phyloP scores from a whole-genome alignment of 1,284 basidiomycete genomes.

The Apiotrichum siamense region DNA sequence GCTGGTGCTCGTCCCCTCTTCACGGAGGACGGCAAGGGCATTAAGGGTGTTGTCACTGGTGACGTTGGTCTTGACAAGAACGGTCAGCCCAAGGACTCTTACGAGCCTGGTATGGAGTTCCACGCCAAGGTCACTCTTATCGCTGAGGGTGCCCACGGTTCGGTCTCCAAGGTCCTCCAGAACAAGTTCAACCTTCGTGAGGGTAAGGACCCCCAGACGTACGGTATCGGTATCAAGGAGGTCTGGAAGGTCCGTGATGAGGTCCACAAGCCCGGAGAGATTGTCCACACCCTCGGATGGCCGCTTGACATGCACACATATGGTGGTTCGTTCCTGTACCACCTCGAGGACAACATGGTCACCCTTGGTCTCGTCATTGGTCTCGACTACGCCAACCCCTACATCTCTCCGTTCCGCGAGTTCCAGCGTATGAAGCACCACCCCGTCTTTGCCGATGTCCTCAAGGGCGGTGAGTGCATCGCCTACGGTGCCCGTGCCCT shows the following conservation, averaged over 20 bases:
- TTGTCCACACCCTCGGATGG: conserved; percentile 93
- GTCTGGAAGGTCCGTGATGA: conserved; percentile 85
- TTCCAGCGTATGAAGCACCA: conserved; percentile 97
- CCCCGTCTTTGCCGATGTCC: conserved; percentile 75
- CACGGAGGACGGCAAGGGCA: conserved; percentile 59
- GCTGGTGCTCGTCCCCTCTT: conserved; percentile 80
- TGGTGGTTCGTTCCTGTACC: conserved; percentile 91
- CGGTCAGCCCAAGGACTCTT: conserved; percentile 74
- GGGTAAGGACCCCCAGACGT: conserved; percentile 82
- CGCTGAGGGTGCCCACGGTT: conserved; percentile 93
- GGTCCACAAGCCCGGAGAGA: conserved; percentile 73
- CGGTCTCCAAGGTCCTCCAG: conserved; percentile 76
- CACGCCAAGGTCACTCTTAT: conserved; percentile 89
- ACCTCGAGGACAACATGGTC: conserved; percentile 90
- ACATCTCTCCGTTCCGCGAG: conserved; percentile 85
- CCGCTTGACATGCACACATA: conserved; percentile 81
- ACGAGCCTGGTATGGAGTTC: conserved; percentile 97
- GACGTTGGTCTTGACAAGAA: conserved; percentile 86
- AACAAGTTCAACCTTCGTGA: conserved; percentile 72
- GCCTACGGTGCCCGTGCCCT: conserved; percentile 88
- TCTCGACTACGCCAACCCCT: conserved; percentile 91
- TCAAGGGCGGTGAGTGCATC: conserved; percentile 70
- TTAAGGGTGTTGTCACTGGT: conserved; percentile 85
- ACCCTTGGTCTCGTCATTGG: conserved; percentile 89
- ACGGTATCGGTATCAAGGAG: conserved; percentile 94